Base-by-base conservation (phyloP, 768 basidiomycete species). In the Mycena galericulata region DNA sequence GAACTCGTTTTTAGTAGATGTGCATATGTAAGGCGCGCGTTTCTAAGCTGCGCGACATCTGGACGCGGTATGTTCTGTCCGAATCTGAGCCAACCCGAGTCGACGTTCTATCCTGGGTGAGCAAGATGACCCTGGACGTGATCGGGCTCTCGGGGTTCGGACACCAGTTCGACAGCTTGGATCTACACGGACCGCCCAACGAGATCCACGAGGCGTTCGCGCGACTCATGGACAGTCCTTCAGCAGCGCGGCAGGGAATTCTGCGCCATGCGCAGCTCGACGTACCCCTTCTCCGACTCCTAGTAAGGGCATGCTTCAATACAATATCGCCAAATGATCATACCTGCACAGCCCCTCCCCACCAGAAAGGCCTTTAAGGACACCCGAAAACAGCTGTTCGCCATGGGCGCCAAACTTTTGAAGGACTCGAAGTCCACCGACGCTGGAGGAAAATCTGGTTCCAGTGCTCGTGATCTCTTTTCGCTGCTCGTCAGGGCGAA, bases 401-500 rank as follows among this genome's bases (percentile, higher is more conserved):
- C 1, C 0, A 34, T 70, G 4, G 69, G 65, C 8, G n/a, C 34
- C 5, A 0, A 53, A 6, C 2, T 70, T 18, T 26, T 70, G 26
- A 18, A 29, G 7, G 56, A 62, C 1, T 45, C 50, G 0, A 67
- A 70, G 36, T 56, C 56, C 3, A 36, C 24, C 3, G 45, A 62
- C 7, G 49, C 11, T 9, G 38, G 34, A 5, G 22, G 17, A 2
- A 82, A 80, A 63, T 75, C 75, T 17, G 70, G 53, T 14, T 51
- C 80, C 0, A 70, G 68, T 0, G 79, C 81, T 8, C 81, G 84
- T 5, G 87, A 88, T 75, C 63, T 88, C 8, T 74, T 88, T n/a
- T 83, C 81, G 8, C 70, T 86, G 18, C 74, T 88, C 7, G 77
- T 87, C 62, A 80, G 77, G 55, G 86, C 87, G 5, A 88, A 88